Base-by-base conservation (phyloP, 169 alveolate species). In the Amoebophrya sp. region DNA sequence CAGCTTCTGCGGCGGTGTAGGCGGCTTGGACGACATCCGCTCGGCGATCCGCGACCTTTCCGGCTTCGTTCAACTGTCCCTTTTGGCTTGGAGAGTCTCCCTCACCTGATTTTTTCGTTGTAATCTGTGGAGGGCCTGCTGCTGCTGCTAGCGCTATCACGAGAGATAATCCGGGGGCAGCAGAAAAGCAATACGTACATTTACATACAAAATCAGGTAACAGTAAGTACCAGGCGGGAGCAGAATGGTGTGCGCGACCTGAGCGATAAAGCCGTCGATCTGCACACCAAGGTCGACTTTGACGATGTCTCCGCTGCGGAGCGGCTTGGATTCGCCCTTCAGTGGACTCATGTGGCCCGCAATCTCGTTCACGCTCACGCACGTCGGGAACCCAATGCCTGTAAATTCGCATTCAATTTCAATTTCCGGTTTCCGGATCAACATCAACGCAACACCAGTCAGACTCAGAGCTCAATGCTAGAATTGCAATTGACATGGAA, bases 321-420 rank as follows among this genome's bases (percentile, higher is more conserved):
- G 92, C 39, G 91, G 93, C 25, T 94, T 90, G 40, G 96, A 94
- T 89, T 94, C 96, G 47, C 95, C 95, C 89, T 93, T 93, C 35
- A 95, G 93, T 0, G 99, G 99, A 23, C 99, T 96, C 91, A 94
- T 98, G 93, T 98, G 96, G 39, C 98, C 99, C 92, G 98, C 96
- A 40, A 98, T 93, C 94, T 98, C 98, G 94, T 98, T 98, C 7
- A 98, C 97, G 77, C 99, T 97, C 89, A 98, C 95, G 90, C 99
- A 96, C 29, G 99, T 98, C 33, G 99, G 99, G 95, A 98, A 98
- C 39, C 99, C 99, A 40, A 98, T 95, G 38, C 99, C 99, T 95
- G 83, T 7, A 41, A n/a, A n/a, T n/a, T n/a, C n/a, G n/a, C n/a
- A n/a, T n/a, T n/a, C n/a, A n/a, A n/a, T n/a, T n/a, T n/a, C n/a